Evolutionary conservation across 768 basidiomycete genomes (phyloP), one percentile per base, ranked within the genome.

Genomic region (Calocybe gangraenosa): DNA sequence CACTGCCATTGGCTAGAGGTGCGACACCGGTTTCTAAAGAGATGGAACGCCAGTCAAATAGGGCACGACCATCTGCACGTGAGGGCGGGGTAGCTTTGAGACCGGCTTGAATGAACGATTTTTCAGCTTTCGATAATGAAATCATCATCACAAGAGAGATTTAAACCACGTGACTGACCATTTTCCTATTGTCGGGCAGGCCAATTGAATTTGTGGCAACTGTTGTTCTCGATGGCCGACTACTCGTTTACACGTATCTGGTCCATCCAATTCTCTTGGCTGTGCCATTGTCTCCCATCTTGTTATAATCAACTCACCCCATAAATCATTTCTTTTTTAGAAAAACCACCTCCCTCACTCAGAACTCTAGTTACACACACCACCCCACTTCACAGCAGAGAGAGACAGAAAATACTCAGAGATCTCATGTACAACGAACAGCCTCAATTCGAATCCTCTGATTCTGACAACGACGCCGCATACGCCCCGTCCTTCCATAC

Each of bases 1-100:
- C 88, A 50, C 89, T 92, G 5, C 92, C 92, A 48, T 93, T 92
- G 15, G 91, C 85, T 4, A 90, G 74, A 4, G 89, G 87, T 13
- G 82, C 80, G 1, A 87, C 75, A 17, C 85, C 87, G 0, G 87
- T 88, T 64, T 89, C 83, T 21, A 94, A 76, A 7, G 78, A 68
- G 17, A 93, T 73, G 0, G 75, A 65, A 21, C 92, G 74, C 55
- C 77, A 92, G 51, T 87, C 83, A 28, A 71, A 62, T 0, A 86
- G 69, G 5, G 68, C 57, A 15, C 92, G 84, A 1, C 90, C 90
- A 60, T 94, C 92, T 3, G 78, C 72, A 40, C 92, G 84, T n/a
- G 81, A 66, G 1, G 89, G 79, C 2, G 77, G 72, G 37, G 64
- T 60, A 1, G 77, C 71, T 15, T 77, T 68, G 4, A 91, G 69